Evolutionary conservation across 805 yeast species (phyloP).

Genomic region (Wickerhamomyces chaumierensis): DNA sequence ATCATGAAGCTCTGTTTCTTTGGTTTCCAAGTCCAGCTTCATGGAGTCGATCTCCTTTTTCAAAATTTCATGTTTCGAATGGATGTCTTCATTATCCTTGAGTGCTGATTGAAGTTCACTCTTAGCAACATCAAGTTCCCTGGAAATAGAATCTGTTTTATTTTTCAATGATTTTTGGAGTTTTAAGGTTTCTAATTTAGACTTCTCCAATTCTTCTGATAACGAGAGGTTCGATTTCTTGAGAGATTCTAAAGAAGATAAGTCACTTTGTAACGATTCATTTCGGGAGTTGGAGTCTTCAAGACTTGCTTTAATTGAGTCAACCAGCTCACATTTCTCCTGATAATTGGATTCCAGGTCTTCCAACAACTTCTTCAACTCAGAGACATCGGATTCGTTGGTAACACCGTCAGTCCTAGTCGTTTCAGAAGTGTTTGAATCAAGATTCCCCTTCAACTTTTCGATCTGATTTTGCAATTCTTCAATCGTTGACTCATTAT

Average conservation of each 20-base stretch:
- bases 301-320: slow-evolving; percentile 1
- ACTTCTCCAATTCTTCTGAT: no score
- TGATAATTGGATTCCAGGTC: not conserved
- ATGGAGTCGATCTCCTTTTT: not conserved
- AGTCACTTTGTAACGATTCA: no score
- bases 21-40: not conserved
- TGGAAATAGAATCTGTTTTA: no score
- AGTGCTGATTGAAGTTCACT: slow-evolving; percentile 7
- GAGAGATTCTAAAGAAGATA: no score
- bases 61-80: not conserved
- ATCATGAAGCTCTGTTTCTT: not conserved
- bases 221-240: no score
- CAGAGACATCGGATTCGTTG: no score
- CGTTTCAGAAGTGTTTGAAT: not conserved
- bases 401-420: not conserved
- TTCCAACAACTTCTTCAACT: not conserved
- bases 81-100: no score
- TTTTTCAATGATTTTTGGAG: no score
- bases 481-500: slow-evolving; percentile 2
- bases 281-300: not conserved
- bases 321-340: slow-evolving; percentile 3
- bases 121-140: not conserved
- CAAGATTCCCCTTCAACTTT: not conserved
- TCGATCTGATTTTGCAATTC: not conserved
- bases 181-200: no score